Evolutionary conservation across 257 asterid genomes (phyloP).

Genomic region (Orobanche coerulescens): DNA sequence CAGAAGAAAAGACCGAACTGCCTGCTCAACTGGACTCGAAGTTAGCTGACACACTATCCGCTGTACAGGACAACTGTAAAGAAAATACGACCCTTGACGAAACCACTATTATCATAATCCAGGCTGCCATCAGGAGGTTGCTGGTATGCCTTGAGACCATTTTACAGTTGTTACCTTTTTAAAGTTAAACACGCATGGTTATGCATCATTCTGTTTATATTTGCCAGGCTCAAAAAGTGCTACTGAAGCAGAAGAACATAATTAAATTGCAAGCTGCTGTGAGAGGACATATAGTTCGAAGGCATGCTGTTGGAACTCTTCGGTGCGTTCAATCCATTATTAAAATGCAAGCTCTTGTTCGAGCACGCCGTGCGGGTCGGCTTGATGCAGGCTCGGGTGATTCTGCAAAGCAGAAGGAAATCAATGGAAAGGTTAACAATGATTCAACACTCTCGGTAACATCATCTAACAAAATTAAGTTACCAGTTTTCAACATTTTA

Average conservation of each 20-base stretch:
- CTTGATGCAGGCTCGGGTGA: slow-evolving; percentile 26
- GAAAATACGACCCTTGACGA: slow-evolving; percentile 42
- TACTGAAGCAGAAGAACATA: slow-evolving; percentile 50
- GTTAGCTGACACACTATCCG: slow-evolving; percentile 27
- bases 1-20: slow-evolving; percentile 45
- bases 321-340: slow-evolving; percentile 87
- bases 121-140: slow-evolving; percentile 59
- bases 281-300: slow-evolving; percentile 87
- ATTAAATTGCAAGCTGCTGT: slow-evolving; percentile 87
- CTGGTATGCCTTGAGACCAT: slow-evolving; percentile 47
- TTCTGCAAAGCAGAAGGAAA: slow-evolving; percentile 26
- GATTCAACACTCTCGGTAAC: slow-evolving; percentile 10
- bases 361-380: slow-evolving; percentile 51
- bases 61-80: slow-evolving; percentile 29
- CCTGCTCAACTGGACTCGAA: slow-evolving; percentile 30
- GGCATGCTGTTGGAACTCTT: slow-evolving; percentile 83
- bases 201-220: slow-evolving; percentile 5
- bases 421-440: slow-evolving; percentile 23
- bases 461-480: not conserved
- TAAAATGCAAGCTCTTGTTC: slow-evolving; percentile 84
- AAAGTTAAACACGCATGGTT: slow-evolving; percentile 17
- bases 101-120: slow-evolving; percentile 46
- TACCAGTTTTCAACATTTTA: slow-evolving; percentile 5
- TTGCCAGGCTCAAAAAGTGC: slow-evolving; percentile 57
- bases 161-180: not conserved